phyloP scores from a whole-genome alignment of 352 stramenopile genomes.

The Phytopythium mirpurense region DNA sequence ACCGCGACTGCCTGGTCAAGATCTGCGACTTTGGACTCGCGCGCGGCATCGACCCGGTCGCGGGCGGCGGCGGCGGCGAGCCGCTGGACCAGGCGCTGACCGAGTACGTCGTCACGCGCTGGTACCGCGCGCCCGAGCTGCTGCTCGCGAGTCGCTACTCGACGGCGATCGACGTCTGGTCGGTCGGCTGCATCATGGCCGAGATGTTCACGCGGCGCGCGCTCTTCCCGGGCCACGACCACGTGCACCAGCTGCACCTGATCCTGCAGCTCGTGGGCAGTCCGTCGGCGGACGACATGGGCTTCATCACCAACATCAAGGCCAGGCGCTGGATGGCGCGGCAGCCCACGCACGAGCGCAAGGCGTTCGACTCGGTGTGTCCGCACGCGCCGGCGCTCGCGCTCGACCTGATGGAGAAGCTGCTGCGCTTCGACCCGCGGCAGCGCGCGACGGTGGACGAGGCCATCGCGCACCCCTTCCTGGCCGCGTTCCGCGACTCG shows the following conservation, averaged over 20 bases:
- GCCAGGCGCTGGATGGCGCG: constrained; percentile 79
- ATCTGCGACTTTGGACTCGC: constrained; percentile 90
- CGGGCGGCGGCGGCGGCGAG: constrained; percentile 17
- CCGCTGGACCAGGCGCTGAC: constrained; percentile 31
- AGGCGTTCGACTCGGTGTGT: constrained; percentile 43
- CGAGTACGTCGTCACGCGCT: constrained; percentile 94
- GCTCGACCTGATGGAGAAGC: constrained; percentile 78
- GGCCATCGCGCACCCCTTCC: constrained; percentile 74
- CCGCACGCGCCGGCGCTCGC: constrained; percentile 50
- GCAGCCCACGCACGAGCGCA: constrained; percentile 55
- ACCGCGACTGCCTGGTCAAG: constrained; percentile 87
- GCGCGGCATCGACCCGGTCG: constrained; percentile 52
- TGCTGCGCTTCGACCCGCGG: constrained; percentile 89
- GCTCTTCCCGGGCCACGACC: constrained; percentile 77
- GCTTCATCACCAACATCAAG: constrained; percentile 81
- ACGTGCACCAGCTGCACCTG: constrained; percentile 89
- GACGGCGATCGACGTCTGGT: constrained; percentile 94
- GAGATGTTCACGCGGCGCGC: constrained; percentile 93
- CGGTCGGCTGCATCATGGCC: constrained; percentile 97
- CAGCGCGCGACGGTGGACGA: constrained; percentile 69
- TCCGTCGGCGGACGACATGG: constrained; percentile 54
- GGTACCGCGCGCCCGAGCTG: constrained; percentile 93
- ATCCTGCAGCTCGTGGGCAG: constrained; percentile 73
- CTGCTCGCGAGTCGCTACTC: constrained; percentile 95
- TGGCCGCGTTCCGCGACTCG: constrained; percentile 54